phyloP scores from a whole-genome alignment of 2,329 filamentous ascomycete species.

The Hypoxylon sp. region DNA sequence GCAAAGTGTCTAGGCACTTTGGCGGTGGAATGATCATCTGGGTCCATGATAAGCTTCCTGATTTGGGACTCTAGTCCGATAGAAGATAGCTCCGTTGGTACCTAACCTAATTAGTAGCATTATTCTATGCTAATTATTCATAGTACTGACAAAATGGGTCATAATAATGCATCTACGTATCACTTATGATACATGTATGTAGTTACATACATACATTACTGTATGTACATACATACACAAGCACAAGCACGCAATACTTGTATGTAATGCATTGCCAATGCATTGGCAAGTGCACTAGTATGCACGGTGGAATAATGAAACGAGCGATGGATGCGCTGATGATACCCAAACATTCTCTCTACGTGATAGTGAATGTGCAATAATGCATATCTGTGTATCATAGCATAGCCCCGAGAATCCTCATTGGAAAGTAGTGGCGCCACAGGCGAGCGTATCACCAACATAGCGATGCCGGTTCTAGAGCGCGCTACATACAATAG shows the following conservation, averaged over 20 bases:
- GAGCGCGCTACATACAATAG: slow-evolving; percentile 17
- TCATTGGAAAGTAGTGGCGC: slow-evolving; percentile 25
- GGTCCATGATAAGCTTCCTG: slow-evolving; percentile 46
- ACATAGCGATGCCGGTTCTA: slow-evolving; percentile 20
- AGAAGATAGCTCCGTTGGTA: slow-evolving; percentile 35
- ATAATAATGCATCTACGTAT: slow-evolving; percentile 33
- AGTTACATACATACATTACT: neutral
- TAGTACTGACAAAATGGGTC: slow-evolving; percentile 30
- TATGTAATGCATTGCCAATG: slow-evolving; percentile 39
- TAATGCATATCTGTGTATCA: slow-evolving; percentile 27
- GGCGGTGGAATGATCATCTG: slow-evolving; percentile 46
- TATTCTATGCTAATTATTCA: slow-evolving; percentile 11
- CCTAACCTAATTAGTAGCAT: slow-evolving; percentile 29
- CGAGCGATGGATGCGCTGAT: slow-evolving; percentile 45
- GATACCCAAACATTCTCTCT: slow-evolving; percentile 29
- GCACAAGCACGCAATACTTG: slow-evolving; percentile 7
- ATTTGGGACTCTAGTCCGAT: slow-evolving; percentile 46
- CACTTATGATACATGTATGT: neutral
- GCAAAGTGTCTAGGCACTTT: slow-evolving; percentile 41
- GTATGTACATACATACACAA: slow-evolving; percentile 1
- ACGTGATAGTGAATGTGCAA: slow-evolving; percentile 18
- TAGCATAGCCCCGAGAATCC: slow-evolving; percentile 26
- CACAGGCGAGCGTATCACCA: slow-evolving; percentile 32
- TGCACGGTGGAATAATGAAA: slow-evolving; percentile 52
- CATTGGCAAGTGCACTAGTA: slow-evolving; percentile 34